These are phyloP conservation scores for Epicoccum sorghinum DNA, from an alignment of 2,329 filamentous ascomycete genomes.

Conservation along the genomic window DNA sequence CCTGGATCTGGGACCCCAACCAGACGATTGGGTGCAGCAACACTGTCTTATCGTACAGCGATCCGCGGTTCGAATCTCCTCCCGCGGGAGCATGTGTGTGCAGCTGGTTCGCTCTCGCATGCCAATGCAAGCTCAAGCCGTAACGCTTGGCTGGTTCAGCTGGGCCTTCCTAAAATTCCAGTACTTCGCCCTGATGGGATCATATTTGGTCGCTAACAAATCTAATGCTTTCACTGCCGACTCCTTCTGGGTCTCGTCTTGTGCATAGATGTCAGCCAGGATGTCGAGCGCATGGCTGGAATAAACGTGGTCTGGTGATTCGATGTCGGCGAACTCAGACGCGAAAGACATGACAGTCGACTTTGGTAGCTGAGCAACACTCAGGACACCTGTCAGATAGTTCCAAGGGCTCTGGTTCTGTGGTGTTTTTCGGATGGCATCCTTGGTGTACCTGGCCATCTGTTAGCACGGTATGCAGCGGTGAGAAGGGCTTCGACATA, in stretches of 20 bases:
- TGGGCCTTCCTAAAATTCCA: slow-evolving; percentile 76
- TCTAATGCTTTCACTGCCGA: slow-evolving; percentile 73
- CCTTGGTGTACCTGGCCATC: slow-evolving; percentile 60
- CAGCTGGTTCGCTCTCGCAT: neutral
- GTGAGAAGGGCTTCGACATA: slow-evolving; percentile 52
- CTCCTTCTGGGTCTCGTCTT: slow-evolving; percentile 59
- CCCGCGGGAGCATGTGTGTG: slow-evolving; percentile 7
- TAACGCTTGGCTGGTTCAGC: slow-evolving; percentile 33
- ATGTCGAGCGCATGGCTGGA: slow-evolving; percentile 72
- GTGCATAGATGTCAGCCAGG: slow-evolving; percentile 70
- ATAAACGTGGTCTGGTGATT: slow-evolving; percentile 59
- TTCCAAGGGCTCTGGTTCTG: slow-evolving; percentile 97
- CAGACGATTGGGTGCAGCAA: slow-evolving; percentile 28
- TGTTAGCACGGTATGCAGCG: slow-evolving; percentile 22
- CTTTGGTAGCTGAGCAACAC: slow-evolving; percentile 64
- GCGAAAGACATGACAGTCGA: slow-evolving; percentile 61
- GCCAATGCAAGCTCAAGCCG: slow-evolving; percentile 25
- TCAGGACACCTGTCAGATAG: slow-evolving; percentile 79
- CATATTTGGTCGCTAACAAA: slow-evolving; percentile 82
- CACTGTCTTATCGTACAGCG: slow-evolving; percentile 3
- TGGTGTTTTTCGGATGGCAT: slow-evolving; percentile 77
- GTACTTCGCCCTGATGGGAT: slow-evolving; percentile 88
- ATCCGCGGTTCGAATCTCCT: neutral
- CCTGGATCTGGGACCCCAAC: slow-evolving; percentile 24
- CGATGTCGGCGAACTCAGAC: slow-evolving; percentile 58